Percentiles rank a stretch among this genome's conserved stretches.
Conservation (phyloP, 2,329 filamentous ascomycete genomes). For the Trichoderma sp. region DNA sequence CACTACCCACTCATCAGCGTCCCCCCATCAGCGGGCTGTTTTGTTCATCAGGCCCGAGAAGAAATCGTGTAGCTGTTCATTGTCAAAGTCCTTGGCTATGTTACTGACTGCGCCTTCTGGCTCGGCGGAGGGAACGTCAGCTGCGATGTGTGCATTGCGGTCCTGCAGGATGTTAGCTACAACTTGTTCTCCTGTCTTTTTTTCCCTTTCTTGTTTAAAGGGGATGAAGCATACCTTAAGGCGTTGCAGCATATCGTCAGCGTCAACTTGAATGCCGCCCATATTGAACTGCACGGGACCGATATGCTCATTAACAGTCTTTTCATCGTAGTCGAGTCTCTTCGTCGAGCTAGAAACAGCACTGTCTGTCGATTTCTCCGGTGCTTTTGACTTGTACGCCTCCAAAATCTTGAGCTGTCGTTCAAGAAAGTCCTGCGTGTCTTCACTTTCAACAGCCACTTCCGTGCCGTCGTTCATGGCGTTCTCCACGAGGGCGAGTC, state of each 20-base stretch:
- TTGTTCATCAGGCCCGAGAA: slow-evolving; percentile 62
- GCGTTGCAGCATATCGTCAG: slow-evolving; percentile 87
- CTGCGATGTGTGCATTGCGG: slow-evolving; percentile 54
- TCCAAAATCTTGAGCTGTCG: slow-evolving; percentile 78
- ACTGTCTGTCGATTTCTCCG: slow-evolving; percentile 44
- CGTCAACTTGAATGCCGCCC: slow-evolving; percentile 94
- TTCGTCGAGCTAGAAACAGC: slow-evolving; percentile 28
- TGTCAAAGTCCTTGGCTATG: slow-evolving; percentile 50
- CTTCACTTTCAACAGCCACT: slow-evolving; percentile 46
- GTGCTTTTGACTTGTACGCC: slow-evolving; percentile 55
- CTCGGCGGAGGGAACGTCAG: slow-evolving; percentile 45
- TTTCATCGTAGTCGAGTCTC: slow-evolving; percentile 42
- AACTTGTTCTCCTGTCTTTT: background rate
- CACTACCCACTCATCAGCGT: slow-evolving; percentile 20
- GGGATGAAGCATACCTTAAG: slow-evolving; percentile 63
- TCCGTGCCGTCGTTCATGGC: slow-evolving; percentile 41
- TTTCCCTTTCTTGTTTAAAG: background rate
- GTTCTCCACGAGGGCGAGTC: slow-evolving; percentile 44
- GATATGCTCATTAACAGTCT: slow-evolving; percentile 73
- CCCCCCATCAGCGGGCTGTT: slow-evolving; percentile 37
- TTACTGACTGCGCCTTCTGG: slow-evolving; percentile 41
- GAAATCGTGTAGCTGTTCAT: slow-evolving; percentile 60
- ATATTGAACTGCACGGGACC: slow-evolving; percentile 97
- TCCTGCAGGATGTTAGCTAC: slow-evolving; percentile 43
- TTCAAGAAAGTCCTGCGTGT: slow-evolving; percentile 76